phyloP scores from a whole-genome alignment of 2,329 filamentous ascomycete species.

The Rasamsonia emersonii region DNA sequence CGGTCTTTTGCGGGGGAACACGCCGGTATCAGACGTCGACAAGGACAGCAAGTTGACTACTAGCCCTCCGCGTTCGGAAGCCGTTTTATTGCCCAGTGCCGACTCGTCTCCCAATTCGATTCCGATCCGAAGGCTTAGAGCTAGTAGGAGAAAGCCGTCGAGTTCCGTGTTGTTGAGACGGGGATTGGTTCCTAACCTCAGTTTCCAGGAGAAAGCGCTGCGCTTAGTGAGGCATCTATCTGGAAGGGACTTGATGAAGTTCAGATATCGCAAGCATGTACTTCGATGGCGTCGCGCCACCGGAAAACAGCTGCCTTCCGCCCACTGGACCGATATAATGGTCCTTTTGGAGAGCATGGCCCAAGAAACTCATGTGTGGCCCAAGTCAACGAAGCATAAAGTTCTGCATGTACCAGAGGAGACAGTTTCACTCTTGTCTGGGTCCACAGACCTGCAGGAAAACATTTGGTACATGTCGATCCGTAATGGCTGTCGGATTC shows the following conservation, averaged over 20 bases:
- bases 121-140: too few species aligned
- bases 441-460: constrained; percentile 22
- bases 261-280: constrained; percentile 16
- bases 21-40: too few species aligned
- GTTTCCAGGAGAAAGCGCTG: constrained; percentile 1
- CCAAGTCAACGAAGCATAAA: constrained; percentile 16
- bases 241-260: constrained; percentile 17
- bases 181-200: constrained; percentile 1
- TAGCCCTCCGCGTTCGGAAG: too few species aligned
- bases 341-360: constrained; percentile 18
- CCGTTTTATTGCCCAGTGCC: too few species aligned
- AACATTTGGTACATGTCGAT: constrained; percentile 29
- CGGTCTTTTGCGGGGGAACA: too few species aligned
- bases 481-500: constrained; percentile 31
- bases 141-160: background rate
- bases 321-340: constrained; percentile 19
- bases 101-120: background rate
- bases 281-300: constrained; percentile 3
- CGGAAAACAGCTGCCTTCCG: constrained; percentile 3
- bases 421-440: constrained; percentile 24
- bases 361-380: constrained; percentile 9
- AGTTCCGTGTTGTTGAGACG: background rate
- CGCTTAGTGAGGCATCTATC: constrained; percentile 11
- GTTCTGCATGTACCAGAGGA: constrained; percentile 27
- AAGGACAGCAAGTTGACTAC: too few species aligned